Evolutionary conservation across 208 protist species (phyloP).

Genomic region (Leishmania arabica): DNA sequence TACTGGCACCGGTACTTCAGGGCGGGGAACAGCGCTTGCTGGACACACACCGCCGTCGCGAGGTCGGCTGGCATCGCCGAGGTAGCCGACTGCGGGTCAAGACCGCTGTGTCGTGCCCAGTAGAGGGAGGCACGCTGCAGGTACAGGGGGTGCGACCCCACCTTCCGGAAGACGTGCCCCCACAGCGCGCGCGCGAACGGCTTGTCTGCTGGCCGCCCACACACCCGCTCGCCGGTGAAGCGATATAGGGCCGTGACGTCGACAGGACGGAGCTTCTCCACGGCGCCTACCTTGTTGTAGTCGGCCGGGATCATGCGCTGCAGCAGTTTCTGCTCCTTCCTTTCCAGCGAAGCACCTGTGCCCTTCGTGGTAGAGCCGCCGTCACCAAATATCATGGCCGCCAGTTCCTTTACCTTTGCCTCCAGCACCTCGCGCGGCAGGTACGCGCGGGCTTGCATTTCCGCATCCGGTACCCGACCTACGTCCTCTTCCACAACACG

Average conservation of each 20-base stretch:
- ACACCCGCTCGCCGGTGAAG: constrained; percentile 79
- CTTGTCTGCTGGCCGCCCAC: constrained; percentile 33
- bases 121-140: constrained; percentile 75
- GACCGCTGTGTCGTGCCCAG: constrained; percentile 77
- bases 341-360: constrained; percentile 42
- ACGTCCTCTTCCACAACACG: constrained; percentile 80
- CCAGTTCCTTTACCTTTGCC: constrained; percentile 50
- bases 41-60: constrained; percentile 63
- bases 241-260: constrained; percentile 79
- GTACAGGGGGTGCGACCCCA: constrained; percentile 76
- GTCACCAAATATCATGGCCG: constrained; percentile 39
- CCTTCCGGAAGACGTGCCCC: constrained; percentile 85
- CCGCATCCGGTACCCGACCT: constrained; percentile 59
- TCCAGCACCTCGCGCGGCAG: constrained; percentile 70
- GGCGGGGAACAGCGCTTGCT: constrained; percentile 83
- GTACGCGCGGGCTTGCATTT: constrained; percentile 79
- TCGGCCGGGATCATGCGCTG: constrained; percentile 71
- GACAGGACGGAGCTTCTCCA: constrained; percentile 82
- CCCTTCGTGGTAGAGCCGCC: constrained; percentile 1
- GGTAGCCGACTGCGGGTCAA: constrained; percentile 44
- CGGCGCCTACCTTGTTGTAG: constrained; percentile 69
- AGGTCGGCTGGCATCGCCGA: constrained; percentile 72
- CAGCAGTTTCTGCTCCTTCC: constrained; percentile 81
- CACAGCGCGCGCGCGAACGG: constrained; percentile 73
- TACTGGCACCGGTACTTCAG: constrained; percentile 81